phyloP scores from a whole-genome alignment of 192 early-diverging fungal species.

The Entomortierella parvispora region DNA sequence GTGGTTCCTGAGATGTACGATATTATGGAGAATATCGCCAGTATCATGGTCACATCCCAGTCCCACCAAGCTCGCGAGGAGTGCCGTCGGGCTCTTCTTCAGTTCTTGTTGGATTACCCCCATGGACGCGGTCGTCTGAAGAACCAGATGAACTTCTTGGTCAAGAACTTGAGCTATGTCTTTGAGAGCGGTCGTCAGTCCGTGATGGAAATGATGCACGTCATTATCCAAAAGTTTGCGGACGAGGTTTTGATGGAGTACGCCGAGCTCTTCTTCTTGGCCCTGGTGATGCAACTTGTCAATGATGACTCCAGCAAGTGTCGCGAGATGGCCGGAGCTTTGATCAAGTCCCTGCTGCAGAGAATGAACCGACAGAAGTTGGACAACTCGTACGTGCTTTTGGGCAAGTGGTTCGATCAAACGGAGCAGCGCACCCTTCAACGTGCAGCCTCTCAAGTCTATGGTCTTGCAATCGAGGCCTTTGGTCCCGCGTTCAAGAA shows the following conservation, averaged over 20 bases:
- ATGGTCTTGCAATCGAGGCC: slow-evolving; percentile 85
- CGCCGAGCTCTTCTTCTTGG: slow-evolving; percentile 86
- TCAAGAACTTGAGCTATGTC: slow-evolving; percentile 91
- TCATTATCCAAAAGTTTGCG: slow-evolving; percentile 81
- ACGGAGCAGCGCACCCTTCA: slow-evolving; percentile 72
- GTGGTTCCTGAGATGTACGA: slow-evolving; percentile 93
- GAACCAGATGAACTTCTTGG: slow-evolving; percentile 88
- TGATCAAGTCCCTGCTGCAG: slow-evolving; percentile 75
- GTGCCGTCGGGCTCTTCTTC: slow-evolving; percentile 83
- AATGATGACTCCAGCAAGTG: slow-evolving; percentile 96
- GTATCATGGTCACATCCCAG: slow-evolving; percentile 91
- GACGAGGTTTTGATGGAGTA: slow-evolving; percentile 81
- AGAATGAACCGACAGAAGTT: slow-evolving; percentile 70
- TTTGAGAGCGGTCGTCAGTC: slow-evolving; percentile 94
- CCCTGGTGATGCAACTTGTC: slow-evolving; percentile 83
- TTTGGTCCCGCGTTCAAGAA: slow-evolving; percentile 70
- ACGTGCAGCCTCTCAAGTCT: slow-evolving; percentile 84
- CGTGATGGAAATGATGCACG: slow-evolving; percentile 87
- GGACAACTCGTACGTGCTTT: slow-evolving; percentile 71
- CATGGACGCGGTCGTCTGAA: slow-evolving; percentile 82
- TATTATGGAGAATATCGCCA: slow-evolving; percentile 83
- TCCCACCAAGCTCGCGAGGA: slow-evolving; percentile 79
- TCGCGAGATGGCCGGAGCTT: slow-evolving; percentile 82
- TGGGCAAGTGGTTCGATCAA: slow-evolving; percentile 82
- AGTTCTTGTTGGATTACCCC: slow-evolving; percentile 97